These are phyloP conservation scores for Halteria grandinella DNA, from an alignment of 73 alveolate genomes.

Conservation along the genomic window DNA sequence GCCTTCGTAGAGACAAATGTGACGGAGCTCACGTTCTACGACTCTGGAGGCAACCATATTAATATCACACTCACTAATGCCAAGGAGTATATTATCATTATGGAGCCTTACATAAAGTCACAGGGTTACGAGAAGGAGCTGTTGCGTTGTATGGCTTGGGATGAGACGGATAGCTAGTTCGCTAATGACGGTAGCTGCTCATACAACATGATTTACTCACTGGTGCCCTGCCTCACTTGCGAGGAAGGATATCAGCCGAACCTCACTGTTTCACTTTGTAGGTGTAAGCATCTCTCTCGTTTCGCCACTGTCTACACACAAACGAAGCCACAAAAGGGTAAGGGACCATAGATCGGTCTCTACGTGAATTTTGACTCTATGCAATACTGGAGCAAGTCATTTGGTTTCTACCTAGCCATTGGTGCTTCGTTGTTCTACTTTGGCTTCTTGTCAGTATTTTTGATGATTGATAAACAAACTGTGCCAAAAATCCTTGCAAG, in stretches of 20 bases:
- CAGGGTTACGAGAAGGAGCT: conserved; percentile 21
- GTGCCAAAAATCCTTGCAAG: too few relatives aligned
- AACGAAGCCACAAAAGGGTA: conserved; percentile 18
- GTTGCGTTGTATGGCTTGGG: conserved; percentile 44
- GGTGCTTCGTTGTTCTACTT: too few relatives aligned
- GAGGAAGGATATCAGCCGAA: conserved; percentile 46
- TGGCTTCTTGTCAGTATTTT: too few relatives aligned
- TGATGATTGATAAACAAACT: too few relatives aligned
- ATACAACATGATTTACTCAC: not conserved
- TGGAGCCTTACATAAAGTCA: conserved; percentile 20
- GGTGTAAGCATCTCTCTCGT: conserved; percentile 53
- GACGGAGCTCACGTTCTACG: conserved; percentile 32
- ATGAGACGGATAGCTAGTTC: not conserved
- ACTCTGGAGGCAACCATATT: conserved; percentile 23
- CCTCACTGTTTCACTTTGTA: conserved; percentile 16
- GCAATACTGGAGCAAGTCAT: too few relatives aligned
- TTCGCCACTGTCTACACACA: conserved; percentile 24
- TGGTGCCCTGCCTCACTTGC: conserved; percentile 55
- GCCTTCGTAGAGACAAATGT: conserved; percentile 49
- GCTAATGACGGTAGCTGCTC: conserved; percentile 29
- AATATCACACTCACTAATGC: not conserved
- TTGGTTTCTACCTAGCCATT: too few relatives aligned
- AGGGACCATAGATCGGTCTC: not conserved
- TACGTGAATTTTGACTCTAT: too few relatives aligned
- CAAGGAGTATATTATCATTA: not conserved